These are phyloP conservation scores for Dalechampia spathulata DNA, from an alignment of 441 rosid genomes.

Conservation along the genomic window DNA sequence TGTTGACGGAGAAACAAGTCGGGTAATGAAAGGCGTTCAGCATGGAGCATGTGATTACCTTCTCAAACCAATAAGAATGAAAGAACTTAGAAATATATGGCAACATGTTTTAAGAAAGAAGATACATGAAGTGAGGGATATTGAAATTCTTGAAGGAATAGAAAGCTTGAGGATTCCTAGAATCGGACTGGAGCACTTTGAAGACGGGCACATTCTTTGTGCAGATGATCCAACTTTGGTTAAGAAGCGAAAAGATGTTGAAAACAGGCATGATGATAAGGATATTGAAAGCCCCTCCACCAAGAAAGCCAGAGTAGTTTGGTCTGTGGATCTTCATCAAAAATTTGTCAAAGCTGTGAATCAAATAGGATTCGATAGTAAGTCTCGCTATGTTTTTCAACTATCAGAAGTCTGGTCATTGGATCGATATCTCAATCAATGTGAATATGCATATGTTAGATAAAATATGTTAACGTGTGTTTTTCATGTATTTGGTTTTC, in stretches of 20 bases:
- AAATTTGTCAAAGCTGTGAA: constrained; percentile 62
- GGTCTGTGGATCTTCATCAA: constrained; percentile 63
- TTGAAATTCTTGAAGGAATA: constrained; percentile 24
- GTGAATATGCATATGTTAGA: not conserved
- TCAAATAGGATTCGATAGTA: constrained; percentile 67
- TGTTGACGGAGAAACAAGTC: constrained; percentile 43
- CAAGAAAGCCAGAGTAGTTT: constrained; percentile 56
- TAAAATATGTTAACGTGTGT: not conserved
- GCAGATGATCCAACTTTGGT: constrained; percentile 16
- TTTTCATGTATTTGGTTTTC: constrained; percentile 1
- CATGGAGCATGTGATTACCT: constrained; percentile 63
- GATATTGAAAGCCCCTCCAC: constrained; percentile 17
- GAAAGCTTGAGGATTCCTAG: constrained; percentile 25
- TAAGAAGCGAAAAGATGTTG: constrained; percentile 20
- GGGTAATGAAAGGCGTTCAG: constrained; percentile 39
- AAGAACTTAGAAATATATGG: constrained; percentile 53
- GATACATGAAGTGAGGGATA: constrained; percentile 33
- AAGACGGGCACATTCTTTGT: constrained; percentile 13
- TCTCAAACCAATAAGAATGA: constrained; percentile 53
- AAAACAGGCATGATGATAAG: constrained; percentile 16
- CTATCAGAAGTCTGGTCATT: constrained; percentile 10
- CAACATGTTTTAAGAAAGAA: constrained; percentile 43
- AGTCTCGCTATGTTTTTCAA: constrained; percentile 20
- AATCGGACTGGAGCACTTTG: constrained; percentile 13
- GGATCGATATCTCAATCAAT: constrained; percentile 3